Evolutionary conservation across 2,329 filamentous ascomycete genomes (phyloP).

Genomic region (Stromatinia cepivora): DNA sequence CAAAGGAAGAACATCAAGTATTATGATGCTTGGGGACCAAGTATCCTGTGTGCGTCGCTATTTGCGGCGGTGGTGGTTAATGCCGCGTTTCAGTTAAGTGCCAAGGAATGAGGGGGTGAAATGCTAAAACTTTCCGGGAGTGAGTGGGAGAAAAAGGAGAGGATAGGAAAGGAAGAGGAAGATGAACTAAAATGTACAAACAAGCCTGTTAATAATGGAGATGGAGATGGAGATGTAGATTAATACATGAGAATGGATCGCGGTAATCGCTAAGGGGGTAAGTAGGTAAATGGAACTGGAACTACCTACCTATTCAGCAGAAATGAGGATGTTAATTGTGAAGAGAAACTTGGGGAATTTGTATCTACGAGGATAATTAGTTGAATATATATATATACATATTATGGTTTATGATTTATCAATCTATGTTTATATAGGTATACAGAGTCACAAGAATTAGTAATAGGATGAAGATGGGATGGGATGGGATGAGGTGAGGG

Average conservation of each 20-base stretch:
- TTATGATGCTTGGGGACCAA: constrained; percentile 88
- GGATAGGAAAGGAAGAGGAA: background rate
- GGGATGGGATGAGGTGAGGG: background rate
- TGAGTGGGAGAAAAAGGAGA: background rate
- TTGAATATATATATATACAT: background rate
- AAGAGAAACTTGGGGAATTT: background rate
- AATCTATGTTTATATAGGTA: background rate
- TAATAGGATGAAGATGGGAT: background rate
- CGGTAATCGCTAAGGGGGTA: too few relatives aligned
- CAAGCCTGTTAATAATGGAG: background rate
- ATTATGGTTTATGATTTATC: too few relatives aligned
- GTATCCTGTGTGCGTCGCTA: constrained; percentile 69
- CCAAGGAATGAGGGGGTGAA: constrained; percentile 43
- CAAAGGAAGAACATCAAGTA: constrained; percentile 82
- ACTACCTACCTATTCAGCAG: background rate
- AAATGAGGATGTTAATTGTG: background rate
- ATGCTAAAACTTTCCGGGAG: background rate
- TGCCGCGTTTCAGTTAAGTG: constrained; percentile 74
- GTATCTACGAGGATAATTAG: background rate
- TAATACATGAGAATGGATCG: background rate
- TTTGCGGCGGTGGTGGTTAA: constrained; percentile 75
- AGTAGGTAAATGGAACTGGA: background rate
- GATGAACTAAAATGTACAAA: constrained; percentile 4
- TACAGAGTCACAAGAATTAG: background rate
- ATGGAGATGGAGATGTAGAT: background rate